Base-by-base conservation (phyloP, 148 eudicot genomes). In the Pharnaceum exiguum region DNA sequence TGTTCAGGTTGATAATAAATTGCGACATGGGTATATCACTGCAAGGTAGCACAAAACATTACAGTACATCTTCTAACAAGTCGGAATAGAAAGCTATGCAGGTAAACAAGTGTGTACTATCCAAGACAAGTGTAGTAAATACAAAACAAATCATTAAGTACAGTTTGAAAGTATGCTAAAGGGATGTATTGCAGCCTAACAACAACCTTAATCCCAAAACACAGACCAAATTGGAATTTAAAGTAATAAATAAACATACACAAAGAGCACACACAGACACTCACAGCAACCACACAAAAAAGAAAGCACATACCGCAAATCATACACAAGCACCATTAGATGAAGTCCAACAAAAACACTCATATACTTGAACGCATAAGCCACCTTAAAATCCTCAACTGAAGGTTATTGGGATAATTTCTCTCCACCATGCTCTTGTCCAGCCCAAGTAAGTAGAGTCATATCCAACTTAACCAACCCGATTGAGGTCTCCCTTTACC, bases 1-100 rank as follows among this genome's bases (percentile, higher is more conserved):
- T 73, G 51, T 90, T 80, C 65, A 69, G 56, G 69, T 76, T 82
- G 67, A 86, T 87, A 46, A 90, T 82, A 60, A 87, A 87, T 40
- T 79, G 84, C 1, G 91, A 83, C 95, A 90, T 90, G 0, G 97
- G 97, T 55, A 90, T 65, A 58, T 87, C 95, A 49, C 97, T 90
- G 83, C 62, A 79, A 48, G 35, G 55, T 25, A 46, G 15, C 36
- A 40, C 8, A 53, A 45, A 30, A 29, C 13, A 52, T 3, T 22
- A 29, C 29, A 15, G 22, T n/a, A 63, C 51, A 63, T 12, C 23
- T 24, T 17, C 26, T 3, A 8, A 48, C 18, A 7, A 17, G 19
- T n/a, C n/a, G n/a, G n/a, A n/a, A n/a, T n/a, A n/a, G n/a, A n/a
- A n/a, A n/a, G n/a, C n/a, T n/a, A n/a, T n/a, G n/a, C n/a, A n/a